Base-by-base conservation (phyloP, 2,329 filamentous ascomycete species). In the Cercospora berteroae region DNA sequence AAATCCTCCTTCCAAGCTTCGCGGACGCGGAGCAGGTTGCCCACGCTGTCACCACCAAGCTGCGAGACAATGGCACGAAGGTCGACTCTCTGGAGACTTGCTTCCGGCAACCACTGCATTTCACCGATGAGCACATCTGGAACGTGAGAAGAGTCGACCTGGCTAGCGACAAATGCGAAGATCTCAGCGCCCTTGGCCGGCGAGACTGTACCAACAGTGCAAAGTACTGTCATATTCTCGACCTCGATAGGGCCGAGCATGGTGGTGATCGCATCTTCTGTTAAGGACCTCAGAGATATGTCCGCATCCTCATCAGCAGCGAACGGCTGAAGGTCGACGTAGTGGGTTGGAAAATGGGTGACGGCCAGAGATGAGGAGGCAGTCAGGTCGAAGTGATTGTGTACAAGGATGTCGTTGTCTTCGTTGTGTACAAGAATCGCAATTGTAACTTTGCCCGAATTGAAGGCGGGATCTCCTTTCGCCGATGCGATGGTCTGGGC, bases 91-190 rank as follows among this genome's bases (percentile, higher is more conserved):
- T 58, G 50, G 10, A 65, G 42, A 9, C 31, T 57, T 13, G 62
- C 16, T 57, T 67, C 66, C n/a, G 62, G 48, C 8, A 64, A 62
- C 66, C 66, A 67, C 23, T 58, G 61, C 25, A 61, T 33, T 12
- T n/a, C 60, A 36, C 23, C 27, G 16, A 63, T 33, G 10, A 59
- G 23, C 13, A 20, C 18, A 12, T 52, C 29, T 18, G 63, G 56
- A 12, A 65, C 36, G 10, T 65, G 33, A 4, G 25, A 16, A 8
- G 63, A 50, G 20, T 65, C 56, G 29, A 65, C 16, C 18, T 39
- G 36, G 20, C 56, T 60, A 23, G 63, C 55, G 25, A 39, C 29
- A 29, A 65, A 60, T 12, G 52, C 36, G 18, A 65, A 36, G 23
- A 50, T 29, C 9, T 39, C 52, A 33, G 52, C 52, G 9, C 16